phyloP scores from a whole-genome alignment of 2,329 filamentous ascomycete species.

The Endoconidiophora polonica region DNA sequence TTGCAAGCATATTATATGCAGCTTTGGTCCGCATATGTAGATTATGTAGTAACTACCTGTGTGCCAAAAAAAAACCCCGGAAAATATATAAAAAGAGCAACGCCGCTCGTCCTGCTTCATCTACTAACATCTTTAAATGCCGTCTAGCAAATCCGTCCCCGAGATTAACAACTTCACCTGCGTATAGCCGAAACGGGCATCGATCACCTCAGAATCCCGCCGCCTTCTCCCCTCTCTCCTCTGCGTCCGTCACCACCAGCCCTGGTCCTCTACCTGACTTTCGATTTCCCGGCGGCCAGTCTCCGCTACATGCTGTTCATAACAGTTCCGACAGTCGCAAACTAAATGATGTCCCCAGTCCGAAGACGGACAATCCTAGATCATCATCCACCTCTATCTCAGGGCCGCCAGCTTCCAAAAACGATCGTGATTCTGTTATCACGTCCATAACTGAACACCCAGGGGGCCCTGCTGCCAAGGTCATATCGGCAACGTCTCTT shows the following conservation, averaged over 20 bases:
- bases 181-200: conserved; percentile 29
- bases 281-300: conserved; percentile 35
- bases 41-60: not conserved
- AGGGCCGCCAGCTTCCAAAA: not conserved
- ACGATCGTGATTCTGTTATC: not conserved
- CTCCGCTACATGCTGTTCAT: conserved; percentile 23
- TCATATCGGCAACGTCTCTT: conserved; percentile 49
- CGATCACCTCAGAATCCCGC: conserved; percentile 8
- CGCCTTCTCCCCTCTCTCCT: conserved; percentile 22
- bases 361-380: conserved; percentile 13
- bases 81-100: too few relatives aligned
- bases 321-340: conserved; percentile 17
- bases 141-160: conserved; percentile 24
- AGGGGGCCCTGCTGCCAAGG: conserved; percentile 42
- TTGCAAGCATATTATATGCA: too few relatives aligned
- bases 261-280: conserved; percentile 36
- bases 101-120: not conserved
- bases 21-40: not conserved
- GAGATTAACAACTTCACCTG: conserved; percentile 31
- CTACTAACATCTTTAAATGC: not conserved
- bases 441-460: conserved; percentile 32
- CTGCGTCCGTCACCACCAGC: conserved; percentile 16
- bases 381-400: not conserved
- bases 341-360: conserved; percentile 19
- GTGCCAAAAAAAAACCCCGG: too few relatives aligned